phyloP scores from a whole-genome alignment of 2,329 filamentous ascomycete species.

The Trichoderma aggressivum region DNA sequence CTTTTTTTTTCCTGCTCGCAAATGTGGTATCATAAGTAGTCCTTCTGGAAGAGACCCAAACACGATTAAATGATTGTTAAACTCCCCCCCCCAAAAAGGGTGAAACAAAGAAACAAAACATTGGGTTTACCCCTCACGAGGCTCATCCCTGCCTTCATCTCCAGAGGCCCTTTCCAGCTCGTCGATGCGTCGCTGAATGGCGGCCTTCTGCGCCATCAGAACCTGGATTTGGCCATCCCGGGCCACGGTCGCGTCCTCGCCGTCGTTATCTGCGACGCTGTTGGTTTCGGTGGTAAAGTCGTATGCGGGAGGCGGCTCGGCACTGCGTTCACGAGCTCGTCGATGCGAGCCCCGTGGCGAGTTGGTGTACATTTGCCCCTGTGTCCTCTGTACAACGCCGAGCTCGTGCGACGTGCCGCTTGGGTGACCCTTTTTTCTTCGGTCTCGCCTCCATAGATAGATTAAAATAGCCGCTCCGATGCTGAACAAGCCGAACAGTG shows the following conservation, averaged over 20 bases:
- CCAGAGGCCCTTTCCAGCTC: constrained; percentile 28
- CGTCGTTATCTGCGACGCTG: constrained; percentile 25
- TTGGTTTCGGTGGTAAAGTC: constrained; percentile 27
- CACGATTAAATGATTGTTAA: background rate
- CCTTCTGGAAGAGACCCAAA: background rate
- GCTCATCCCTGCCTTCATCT: background rate
- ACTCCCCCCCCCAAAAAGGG: background rate
- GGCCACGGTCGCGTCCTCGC: constrained; percentile 21
- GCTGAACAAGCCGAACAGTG: constrained; percentile 30
- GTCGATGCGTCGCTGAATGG: constrained; percentile 36
- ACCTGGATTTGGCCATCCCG: constrained; percentile 33
- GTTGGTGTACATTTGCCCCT: constrained; percentile 18
- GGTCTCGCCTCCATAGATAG: constrained; percentile 26
- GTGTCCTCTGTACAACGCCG: constrained; percentile 23
- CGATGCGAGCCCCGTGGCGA: background rate
- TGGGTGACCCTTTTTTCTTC: background rate
- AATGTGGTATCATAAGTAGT: constrained; percentile 7
- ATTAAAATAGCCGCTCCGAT: constrained; percentile 28
- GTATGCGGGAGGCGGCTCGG: constrained; percentile 34
- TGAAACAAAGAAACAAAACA: background rate
- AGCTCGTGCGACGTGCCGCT: constrained; percentile 24
- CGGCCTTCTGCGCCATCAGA: constrained; percentile 34
- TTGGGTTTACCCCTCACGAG: background rate
- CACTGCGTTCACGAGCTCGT: constrained; percentile 12
- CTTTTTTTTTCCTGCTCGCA: background rate